Percentiles rank a stretch among this genome's conserved stretches.
Conservation (phyloP, 345 rosid genomes). For the Brassica juncea region DNA sequence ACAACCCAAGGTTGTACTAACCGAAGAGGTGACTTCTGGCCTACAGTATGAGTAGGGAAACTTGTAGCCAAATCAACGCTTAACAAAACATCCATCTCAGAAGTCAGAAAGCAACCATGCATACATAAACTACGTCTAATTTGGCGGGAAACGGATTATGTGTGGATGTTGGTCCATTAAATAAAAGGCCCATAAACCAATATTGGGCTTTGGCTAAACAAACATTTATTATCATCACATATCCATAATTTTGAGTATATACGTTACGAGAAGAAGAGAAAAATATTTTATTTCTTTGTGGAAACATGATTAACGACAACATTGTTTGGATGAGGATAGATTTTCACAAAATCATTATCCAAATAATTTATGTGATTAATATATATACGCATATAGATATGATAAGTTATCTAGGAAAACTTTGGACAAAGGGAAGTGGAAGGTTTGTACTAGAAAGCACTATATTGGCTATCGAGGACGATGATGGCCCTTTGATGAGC, state of each 20-base stretch:
- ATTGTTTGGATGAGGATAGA: neutral
- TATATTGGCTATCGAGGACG: conserved; percentile 24
- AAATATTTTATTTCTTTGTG: neutral
- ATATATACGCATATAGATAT: neutral
- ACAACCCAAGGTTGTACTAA: conserved; percentile 36
- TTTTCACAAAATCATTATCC: neutral
- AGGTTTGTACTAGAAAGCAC: conserved; percentile 42
- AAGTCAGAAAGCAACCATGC: conserved; percentile 68
- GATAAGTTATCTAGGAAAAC: conserved; percentile 5
- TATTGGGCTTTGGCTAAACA: conserved; percentile 5
- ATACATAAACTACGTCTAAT: too few relatives aligned
- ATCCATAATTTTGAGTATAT: neutral
- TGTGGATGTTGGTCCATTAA: neutral
- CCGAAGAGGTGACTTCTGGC: conserved; percentile 79
- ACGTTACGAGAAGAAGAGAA: neutral
- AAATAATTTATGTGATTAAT: neutral
- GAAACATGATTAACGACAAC: neutral
- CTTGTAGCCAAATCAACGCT: conserved; percentile 91
- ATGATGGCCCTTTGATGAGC: conserved; percentile 40
- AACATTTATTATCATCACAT: neutral
- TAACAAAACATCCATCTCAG: conserved; percentile 74
- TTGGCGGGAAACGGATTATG: conserved; percentile 61
- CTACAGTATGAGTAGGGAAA: conserved; percentile 89
- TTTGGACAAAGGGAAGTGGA: conserved; percentile 41
- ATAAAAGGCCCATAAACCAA: conserved; percentile 20